Evolutionary conservation across 768 basidiomycete genomes (phyloP).

Genomic region (Dendrothele bispora): DNA sequence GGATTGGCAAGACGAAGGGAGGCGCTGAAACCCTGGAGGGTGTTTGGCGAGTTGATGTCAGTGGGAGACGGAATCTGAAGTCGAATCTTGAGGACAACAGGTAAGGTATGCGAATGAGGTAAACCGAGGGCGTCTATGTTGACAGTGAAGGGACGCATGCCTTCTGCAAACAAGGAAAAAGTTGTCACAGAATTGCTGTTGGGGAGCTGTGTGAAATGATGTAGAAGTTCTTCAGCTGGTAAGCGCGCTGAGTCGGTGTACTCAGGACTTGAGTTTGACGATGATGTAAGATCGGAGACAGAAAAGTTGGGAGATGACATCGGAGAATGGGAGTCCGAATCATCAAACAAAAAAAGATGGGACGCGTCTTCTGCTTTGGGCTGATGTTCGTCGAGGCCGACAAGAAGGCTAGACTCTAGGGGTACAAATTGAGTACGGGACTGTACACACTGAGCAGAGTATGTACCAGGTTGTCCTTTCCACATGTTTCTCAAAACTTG

Average conservation of each 20-base stretch:
- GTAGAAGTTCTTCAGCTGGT: no score
- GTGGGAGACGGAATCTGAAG: constrained; percentile 56
- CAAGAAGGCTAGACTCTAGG: constrained; percentile 7
- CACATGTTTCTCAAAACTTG: constrained; percentile 86
- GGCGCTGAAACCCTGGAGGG: constrained; percentile 64
- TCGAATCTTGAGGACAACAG: constrained; percentile 55
- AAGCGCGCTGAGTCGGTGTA: no score
- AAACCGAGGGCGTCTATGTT: constrained; percentile 57
- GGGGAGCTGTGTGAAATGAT: not conserved
- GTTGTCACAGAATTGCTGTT: constrained; percentile 31
- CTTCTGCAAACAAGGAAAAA: constrained; percentile 62
- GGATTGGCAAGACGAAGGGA: constrained; percentile 53
- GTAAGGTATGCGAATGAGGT: constrained; percentile 38
- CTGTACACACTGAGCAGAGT: constrained; percentile 1
- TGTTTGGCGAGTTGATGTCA: constrained; percentile 51
- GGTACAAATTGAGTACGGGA: not conserved
- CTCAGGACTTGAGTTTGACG: constrained; percentile 47
- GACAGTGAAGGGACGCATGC: constrained; percentile 63
- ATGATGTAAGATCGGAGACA: constrained; percentile 41
- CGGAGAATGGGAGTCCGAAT: constrained; percentile 31
- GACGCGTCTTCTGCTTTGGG: constrained; percentile 11
- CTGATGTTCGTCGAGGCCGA: not conserved
- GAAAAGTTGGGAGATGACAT: constrained; percentile 47
- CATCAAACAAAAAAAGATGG: constrained; percentile 49
- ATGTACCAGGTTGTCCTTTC: constrained; percentile 75